Evolutionary conservation across 768 basidiomycete species (phyloP).

Genomic region (Cystofilobasidium capitatum): DNA sequence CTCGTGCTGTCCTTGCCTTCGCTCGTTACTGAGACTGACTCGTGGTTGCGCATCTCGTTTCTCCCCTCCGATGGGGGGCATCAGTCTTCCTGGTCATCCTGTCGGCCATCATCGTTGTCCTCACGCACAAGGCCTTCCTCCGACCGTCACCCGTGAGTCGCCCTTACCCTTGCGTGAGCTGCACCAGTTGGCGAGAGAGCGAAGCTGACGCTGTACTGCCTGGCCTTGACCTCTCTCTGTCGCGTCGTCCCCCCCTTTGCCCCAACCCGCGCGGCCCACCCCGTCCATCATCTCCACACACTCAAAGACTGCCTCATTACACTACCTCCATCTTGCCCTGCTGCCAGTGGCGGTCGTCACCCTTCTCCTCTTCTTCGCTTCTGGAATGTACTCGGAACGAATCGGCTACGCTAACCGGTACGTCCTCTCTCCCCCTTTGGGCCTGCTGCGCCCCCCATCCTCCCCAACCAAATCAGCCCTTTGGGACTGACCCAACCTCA

Average conservation of each 20-base stretch:
- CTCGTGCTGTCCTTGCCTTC: neutral
- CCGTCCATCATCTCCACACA: neutral
- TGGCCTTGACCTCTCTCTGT: too few relatives aligned
- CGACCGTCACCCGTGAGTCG: conserved; percentile 37
- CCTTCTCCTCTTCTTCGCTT: conserved; percentile 86
- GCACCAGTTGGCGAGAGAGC: neutral
- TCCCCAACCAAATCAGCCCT: neutral
- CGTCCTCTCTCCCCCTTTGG: conserved; percentile 40
- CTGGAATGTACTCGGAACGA: conserved; percentile 91
- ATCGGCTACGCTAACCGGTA: conserved; percentile 93
- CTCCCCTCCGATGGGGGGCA: conserved; percentile 27
- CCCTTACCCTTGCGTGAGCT: neutral
- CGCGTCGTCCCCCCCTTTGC: too few relatives aligned
- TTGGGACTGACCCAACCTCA: neutral
- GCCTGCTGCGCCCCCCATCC: neutral
- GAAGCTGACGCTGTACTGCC: too few relatives aligned
- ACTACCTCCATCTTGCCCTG: conserved; percentile 64
- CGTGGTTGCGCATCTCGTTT: neutral
- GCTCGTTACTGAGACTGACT: neutral
- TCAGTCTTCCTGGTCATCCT: conserved; percentile 69
- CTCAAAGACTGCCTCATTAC: conserved; percentile 33
- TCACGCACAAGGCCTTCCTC: conserved; percentile 65
- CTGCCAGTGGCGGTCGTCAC: conserved; percentile 84
- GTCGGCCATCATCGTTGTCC: conserved; percentile 56
- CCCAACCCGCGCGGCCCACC: neutral